Conservation (phyloP, 2,329 filamentous ascomycete genomes). For the Aspergillus ochraceus region DNA sequence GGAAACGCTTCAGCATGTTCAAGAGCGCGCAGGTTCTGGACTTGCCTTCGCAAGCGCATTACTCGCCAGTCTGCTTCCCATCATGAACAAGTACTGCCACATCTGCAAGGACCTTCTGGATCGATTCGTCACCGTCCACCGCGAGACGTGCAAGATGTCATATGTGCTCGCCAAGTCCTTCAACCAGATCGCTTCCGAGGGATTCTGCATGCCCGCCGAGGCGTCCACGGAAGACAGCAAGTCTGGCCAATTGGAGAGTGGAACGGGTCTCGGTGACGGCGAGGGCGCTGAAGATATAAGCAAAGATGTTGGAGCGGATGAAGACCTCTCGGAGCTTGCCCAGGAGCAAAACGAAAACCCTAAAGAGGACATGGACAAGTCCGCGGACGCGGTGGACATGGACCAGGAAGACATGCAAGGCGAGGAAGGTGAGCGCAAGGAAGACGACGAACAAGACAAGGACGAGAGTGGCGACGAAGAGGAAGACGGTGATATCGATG, state of each 20-base stretch:
- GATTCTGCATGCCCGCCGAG: slow-evolving; percentile 89
- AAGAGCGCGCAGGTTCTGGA: slow-evolving; percentile 42
- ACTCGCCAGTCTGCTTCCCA: slow-evolving; percentile 64
- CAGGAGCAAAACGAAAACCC: slow-evolving; percentile 67
- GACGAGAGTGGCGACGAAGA: slow-evolving; percentile 64
- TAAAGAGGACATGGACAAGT: slow-evolving; percentile 46
- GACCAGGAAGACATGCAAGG: slow-evolving; percentile 90
- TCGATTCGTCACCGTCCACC: slow-evolving; percentile 65
- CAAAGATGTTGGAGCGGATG: slow-evolving; percentile 91
- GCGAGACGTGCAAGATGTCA: slow-evolving; percentile 70
- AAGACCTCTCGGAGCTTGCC: slow-evolving; percentile 87
- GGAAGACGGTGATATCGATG: slow-evolving; percentile 70
- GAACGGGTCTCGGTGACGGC: slow-evolving; percentile 91
- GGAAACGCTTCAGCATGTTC: slow-evolving; percentile 45
- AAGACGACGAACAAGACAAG: slow-evolving; percentile 51
- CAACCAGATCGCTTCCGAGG: slow-evolving; percentile 74
- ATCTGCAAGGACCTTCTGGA: slow-evolving; percentile 61
- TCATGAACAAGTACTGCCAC: slow-evolving; percentile 70
- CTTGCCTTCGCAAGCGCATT: slow-evolving; percentile 56
- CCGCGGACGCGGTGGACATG: slow-evolving; percentile 52
- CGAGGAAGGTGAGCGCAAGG: slow-evolving; percentile 64
- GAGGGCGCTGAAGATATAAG: slow-evolving; percentile 97
- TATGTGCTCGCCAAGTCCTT: slow-evolving; percentile 76
- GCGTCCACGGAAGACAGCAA: slow-evolving; percentile 70
- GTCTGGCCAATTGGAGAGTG: slow-evolving; percentile 79